A percentile compares a stretch with the other conserved stretches of the same genome.
These are phyloP conservation scores for Termitomyces sp. DNA, from an alignment of 768 basidiomycete species.

Conservation along the genomic window DNA sequence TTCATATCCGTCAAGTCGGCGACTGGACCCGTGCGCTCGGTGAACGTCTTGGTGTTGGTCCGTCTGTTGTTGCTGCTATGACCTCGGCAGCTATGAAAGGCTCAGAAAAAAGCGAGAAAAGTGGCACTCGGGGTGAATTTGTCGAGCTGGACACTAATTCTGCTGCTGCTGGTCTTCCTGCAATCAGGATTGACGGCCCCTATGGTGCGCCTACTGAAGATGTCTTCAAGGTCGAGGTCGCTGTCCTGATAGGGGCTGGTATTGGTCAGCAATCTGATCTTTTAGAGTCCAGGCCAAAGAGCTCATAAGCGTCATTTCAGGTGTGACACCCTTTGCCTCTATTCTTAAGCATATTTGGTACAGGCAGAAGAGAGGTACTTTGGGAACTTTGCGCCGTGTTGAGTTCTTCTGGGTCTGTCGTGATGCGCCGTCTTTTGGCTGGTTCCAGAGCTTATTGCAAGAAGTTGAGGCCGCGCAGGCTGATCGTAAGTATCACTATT, in stretches of 20 bases:
- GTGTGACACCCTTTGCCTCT: constrained; percentile 92
- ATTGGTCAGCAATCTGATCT: constrained; percentile 55
- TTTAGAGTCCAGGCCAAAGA: background rate
- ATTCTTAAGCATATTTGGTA: constrained; percentile 98
- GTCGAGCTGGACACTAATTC: constrained; percentile 65
- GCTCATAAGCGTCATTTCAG: constrained; percentile 27
- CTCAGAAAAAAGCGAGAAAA: constrained; percentile 54
- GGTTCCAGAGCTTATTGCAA: constrained; percentile 89
- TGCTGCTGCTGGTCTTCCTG: constrained; percentile 54
- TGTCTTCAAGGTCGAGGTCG: constrained; percentile 82
- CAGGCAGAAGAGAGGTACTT: constrained; percentile 70
- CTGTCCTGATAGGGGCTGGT: constrained; percentile 89
- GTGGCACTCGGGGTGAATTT: constrained; percentile 65
- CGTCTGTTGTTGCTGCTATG: constrained; percentile 71
- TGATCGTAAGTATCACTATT: constrained; percentile 60
- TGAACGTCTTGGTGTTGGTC: constrained; percentile 80
- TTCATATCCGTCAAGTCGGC: constrained; percentile 93
- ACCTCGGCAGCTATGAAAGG: constrained; percentile 79
- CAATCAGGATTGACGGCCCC: constrained; percentile 82
- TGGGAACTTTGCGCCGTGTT: constrained; percentile 81
- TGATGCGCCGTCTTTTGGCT: constrained; percentile 95
- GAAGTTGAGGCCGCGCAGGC: constrained; percentile 87
- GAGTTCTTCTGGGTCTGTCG: constrained; percentile 96
- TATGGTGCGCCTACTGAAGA: constrained; percentile 94
- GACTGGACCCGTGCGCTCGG: constrained; percentile 85